Base-by-base conservation (phyloP, 208 protist genomes). In the Sergeia podlipaevii region DNA sequence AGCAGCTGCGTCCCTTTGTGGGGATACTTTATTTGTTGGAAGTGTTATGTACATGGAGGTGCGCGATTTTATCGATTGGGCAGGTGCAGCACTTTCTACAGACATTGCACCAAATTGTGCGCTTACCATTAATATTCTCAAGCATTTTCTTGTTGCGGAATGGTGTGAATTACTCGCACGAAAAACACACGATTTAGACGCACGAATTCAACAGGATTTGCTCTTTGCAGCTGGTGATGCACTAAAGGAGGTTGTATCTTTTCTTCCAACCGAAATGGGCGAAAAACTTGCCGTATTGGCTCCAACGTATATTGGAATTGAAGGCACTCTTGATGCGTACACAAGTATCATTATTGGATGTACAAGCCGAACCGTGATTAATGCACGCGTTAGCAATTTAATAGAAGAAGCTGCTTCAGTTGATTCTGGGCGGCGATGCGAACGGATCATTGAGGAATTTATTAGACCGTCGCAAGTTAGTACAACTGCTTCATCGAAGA, bases 91-190 rank as follows among this genome's bases (percentile, higher is more conserved):
- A 27, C 56, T 73, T 38, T 48, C 58, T 15, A 58, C 45, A 11
- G 52, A 51, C 33, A 61, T 67, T 23, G 8, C 15, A 18, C 44
- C 41, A 42, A 20, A 33, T 50, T 23, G 60, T 65, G 54, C 78
- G 71, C 39, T 65, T 64, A 70, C 78, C 58, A 8, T 24, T 66
- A 28, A 64, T 59, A 60, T 52, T 44, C 67, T 81, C 30, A 80
- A 52, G 7, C 60, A 58, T 51, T 57, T 78, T 7, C 42, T 88
- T 21, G 49, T 74, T 36, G 72, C 67, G 8, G 80, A 88, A 46
- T 81, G 68, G 60, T 62, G 65, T 51, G 64, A 74, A 41, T 75
- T 62, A 43, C 42, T 88, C 17, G 55, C 63, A 11, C 39, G 65
- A 38, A 75, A 80, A 49, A 77, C 66, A 2, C 51, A 55, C 38